phyloP scores from a whole-genome alignment of 495 filamentous ascomycete species.

The Parathielavia appendiculata region DNA sequence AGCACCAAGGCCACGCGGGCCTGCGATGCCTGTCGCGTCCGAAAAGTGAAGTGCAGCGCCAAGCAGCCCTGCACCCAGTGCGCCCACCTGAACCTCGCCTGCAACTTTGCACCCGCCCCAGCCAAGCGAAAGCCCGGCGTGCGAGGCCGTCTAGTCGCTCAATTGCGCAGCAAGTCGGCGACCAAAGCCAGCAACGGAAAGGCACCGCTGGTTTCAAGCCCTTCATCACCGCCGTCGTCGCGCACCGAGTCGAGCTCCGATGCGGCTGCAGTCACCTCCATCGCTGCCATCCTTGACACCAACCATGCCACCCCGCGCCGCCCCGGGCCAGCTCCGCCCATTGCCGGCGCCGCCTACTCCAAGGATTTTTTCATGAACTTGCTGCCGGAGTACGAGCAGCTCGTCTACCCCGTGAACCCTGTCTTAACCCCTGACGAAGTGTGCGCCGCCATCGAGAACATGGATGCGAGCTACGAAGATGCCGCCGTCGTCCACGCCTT shows the following conservation, averaged over 20 bases:
- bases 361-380: neutral
- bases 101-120: conserved; percentile 1
- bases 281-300: neutral
- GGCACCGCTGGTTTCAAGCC: neutral
- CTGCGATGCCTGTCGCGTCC: conserved; percentile 5
- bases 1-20: neutral
- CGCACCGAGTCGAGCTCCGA: neutral
- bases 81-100: conserved; percentile 5
- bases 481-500: conserved; percentile 6
- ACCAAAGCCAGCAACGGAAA: neutral
- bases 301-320: neutral
- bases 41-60: conserved; percentile 4
- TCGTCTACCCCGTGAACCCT: conserved; percentile 5
- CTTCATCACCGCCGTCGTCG: neutral
- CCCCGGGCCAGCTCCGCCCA: neutral
- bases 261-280: neutral
- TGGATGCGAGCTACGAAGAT: conserved; percentile 8
- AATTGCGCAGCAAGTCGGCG: neutral
- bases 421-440: conserved; percentile 6
- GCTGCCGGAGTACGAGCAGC: conserved; percentile 6
- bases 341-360: neutral
- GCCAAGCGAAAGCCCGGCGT: conserved; percentile 2
- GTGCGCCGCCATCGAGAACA: neutral
- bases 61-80: conserved; percentile 3
- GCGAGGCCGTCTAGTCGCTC: neutral